Evolutionary conservation across 805 yeast species (phyloP), one percentile per base, ranked within the genome.

Genomic region (Sporopachydermia quercuum): DNA sequence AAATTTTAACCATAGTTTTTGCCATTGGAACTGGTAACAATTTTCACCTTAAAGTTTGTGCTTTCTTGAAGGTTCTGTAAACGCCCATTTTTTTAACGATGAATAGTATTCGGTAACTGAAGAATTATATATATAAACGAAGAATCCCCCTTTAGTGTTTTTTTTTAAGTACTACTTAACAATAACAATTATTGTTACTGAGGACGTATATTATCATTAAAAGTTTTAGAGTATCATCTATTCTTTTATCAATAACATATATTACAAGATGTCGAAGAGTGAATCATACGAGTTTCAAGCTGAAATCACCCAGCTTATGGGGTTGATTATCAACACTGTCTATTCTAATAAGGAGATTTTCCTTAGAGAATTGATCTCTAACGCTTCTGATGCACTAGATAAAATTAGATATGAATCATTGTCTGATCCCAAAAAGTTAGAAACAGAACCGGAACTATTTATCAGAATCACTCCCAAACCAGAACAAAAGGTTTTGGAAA

Each of bases 241-340:
- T n/a, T n/a, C n/a, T n/a, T n/a, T n/a, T n/a, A n/a, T n/a, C n/a
- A n/a, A n/a, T n/a, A n/a, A n/a, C n/a, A n/a, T n/a, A n/a, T n/a
- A n/a, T n/a, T n/a, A 4, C 38, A 62, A 45, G 39, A 73, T 72
- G 78, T 60, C 76, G 63, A 70, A 67, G 45, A 45, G 76, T 59
- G 93, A 82, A 73, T 79, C 93, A 44, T 84, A 75, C 63, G 97
- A 89, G 74, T 91, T 91, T 70, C 96, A 93, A 68, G 99, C 99
- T 76, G 99, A 91, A 86, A 91, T 91, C 68, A 85, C 97, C 80
- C 98, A 91, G 94, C 76, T 91, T 78, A 81, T 91, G 97, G 85
- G 96, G 66, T 78, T 91, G 76, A 85, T 91, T 86, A 91, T 91
- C 71, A 91, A 91, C 85, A 91, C 99, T 43, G 99, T 91, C 57